These are phyloP conservation scores for Leishmania lainsoni DNA, from an alignment of 208 protist genomes.

Conservation along the genomic window DNA sequence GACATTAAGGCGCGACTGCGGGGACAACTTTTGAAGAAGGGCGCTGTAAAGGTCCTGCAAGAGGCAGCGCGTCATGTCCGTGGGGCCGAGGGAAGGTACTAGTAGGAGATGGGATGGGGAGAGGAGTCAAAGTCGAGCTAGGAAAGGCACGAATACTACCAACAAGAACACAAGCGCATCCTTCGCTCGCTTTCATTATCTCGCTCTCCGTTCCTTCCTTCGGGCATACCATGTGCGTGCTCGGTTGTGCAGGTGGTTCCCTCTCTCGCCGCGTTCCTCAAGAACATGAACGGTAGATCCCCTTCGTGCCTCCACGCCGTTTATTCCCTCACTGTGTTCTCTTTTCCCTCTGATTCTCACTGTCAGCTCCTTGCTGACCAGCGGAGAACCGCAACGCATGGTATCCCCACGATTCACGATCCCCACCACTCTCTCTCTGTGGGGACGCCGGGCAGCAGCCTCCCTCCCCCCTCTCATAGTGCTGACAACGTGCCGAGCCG, in stretches of 20 bases:
- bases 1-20: slow-evolving; percentile 25
- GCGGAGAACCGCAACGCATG: too few species aligned
- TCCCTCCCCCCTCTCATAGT: too few species aligned
- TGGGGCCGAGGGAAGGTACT: neutral
- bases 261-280: neutral
- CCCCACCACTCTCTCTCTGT: too few species aligned
- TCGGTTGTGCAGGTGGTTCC: neutral
- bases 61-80: slow-evolving; percentile 13
- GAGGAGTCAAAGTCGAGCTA: neutral
- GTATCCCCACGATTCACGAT: too few species aligned
- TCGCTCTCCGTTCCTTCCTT: neutral
- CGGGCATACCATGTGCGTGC: neutral
- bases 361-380: too few species aligned
- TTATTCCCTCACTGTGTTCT: too few species aligned
- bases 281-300: neutral
- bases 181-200: neutral
- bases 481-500: too few species aligned
- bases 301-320: too few species aligned
- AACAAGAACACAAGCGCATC: too few species aligned
- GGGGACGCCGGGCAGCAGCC: too few species aligned
- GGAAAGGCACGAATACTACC: neutral
- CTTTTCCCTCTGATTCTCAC: too few species aligned
- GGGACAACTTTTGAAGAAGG: slow-evolving; percentile 21
- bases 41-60: slow-evolving; percentile 14
- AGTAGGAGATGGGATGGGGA: neutral